Evolutionary conservation across 148 eudicot species (phyloP), one percentile per base, ranked within the genome.

Genomic region (Mesembryanthemum crystallinum): DNA sequence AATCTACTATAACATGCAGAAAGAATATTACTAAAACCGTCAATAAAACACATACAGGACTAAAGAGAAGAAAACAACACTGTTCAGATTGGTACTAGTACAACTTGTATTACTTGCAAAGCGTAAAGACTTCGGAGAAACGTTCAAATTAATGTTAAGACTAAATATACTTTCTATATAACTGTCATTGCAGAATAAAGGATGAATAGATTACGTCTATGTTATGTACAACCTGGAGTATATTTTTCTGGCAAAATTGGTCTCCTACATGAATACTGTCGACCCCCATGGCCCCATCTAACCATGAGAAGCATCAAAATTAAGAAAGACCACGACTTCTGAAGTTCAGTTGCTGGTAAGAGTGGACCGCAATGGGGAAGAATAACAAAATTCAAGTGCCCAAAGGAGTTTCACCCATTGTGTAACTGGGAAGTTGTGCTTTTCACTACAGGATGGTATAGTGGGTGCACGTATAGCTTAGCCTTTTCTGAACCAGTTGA

Each of bases 391-490:
- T 23, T 13, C 63, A 61, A 47, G 69, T n/a, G n/a, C n/a, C n/a
- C n/a, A n/a, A n/a, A n/a, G n/a, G n/a, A n/a, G n/a, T n/a, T 35
- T 92, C 87, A 94, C 97, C 98, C 92, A 72, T 92, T 88, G 79
- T 87, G 85, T 82, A 95, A 74, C 88, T 92, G 89, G 43, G 97
- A 82, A 14, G 97, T 85, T 58, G 90, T 75, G 84, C 91, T 95
- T 82, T 92, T 95, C n/a, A n/a, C n/a, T n/a, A n/a, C n/a, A n/a
- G n/a, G n/a, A n/a, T n/a, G n/a, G n/a, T n/a, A n/a, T n/a, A n/a
- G n/a, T n/a, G n/a, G n/a, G n/a, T n/a, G n/a, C n/a, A n/a, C n/a
- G n/a, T n/a, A n/a, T n/a, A n/a, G n/a, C 87, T 90, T 95, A 27
- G 98, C 96, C 58, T 86, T 87, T 70, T 90, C 97, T 17, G 96